Conservation (phyloP, 2,329 filamentous ascomycete species). For the Verticillium longisporum region DNA sequence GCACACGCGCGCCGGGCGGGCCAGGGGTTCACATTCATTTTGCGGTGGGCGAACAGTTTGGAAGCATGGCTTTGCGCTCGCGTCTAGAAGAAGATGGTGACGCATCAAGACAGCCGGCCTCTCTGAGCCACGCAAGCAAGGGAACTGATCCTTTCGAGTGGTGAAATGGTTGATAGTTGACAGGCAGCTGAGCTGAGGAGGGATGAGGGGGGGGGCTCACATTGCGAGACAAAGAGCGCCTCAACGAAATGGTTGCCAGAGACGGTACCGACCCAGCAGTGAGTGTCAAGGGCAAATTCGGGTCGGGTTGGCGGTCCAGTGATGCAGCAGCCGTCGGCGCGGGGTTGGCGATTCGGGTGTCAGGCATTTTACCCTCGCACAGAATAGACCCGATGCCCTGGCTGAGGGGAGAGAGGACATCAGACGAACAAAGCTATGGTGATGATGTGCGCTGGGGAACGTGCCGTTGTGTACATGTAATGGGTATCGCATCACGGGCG, state of each 20-base stretch:
- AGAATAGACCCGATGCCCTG: neutral
- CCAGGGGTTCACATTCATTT: neutral
- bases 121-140: neutral
- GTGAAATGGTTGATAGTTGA: neutral
- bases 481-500: neutral
- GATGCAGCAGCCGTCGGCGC: constrained; percentile 4
- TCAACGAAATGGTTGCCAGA: neutral
- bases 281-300: neutral
- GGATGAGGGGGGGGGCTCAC: neutral
- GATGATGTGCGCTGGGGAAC: neutral
- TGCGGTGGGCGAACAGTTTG: neutral
- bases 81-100: neutral
- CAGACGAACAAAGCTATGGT: neutral
- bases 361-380: neutral
- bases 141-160: neutral
- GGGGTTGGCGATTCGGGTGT: constrained; percentile 8
- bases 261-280: neutral
- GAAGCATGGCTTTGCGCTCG: neutral
- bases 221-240: neutral
- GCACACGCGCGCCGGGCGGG: neutral
- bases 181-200: neutral
- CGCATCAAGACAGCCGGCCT: neutral
- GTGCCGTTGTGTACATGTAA: neutral
- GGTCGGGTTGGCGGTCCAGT: neutral
- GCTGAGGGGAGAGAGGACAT: neutral